Evolutionary conservation across 2,329 filamentous ascomycete species (phyloP), one percentile per base, ranked within the genome.

Genomic region (Coniella lustricola): DNA sequence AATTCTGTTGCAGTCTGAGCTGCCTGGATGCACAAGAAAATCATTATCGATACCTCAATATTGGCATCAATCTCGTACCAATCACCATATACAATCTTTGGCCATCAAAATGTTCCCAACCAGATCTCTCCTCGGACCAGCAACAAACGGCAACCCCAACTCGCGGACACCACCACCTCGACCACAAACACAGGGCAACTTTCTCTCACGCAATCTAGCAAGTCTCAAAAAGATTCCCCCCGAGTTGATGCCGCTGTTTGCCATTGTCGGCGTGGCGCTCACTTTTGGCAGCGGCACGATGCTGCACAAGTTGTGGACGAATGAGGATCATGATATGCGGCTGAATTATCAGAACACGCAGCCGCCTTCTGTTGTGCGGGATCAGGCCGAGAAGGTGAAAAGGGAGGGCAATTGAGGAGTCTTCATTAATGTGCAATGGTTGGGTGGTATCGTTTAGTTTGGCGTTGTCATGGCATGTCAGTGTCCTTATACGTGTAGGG

Each of bases 191-290:
- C 33, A 38, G 36, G 17, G 41, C 13, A 31, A 44, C 33, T 44
- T 44, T 8, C 33, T 36, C 33, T 17, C 18, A 3, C 42, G 42
- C 14, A 31, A 32, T 4, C 33, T 44, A n/a, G 16, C 14, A 1
- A 37, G 42, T 10, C n/a, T 44, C 17, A 44, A 21, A 14, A 44
- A 20, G 16, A 44, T 21, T 3, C 42, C 42, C 5, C 32, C 42
- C 4, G 42, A 44, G 21, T 20, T 44, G n/a, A 14, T 36, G n/a
- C 42, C 42, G n/a, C 42, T 44, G 32, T 44, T 36, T 10, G 17
- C 32, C 10, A 16, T 44, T 14, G 21, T 44, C 7, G 42, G 42
- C 13, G 14, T 25, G 13, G 42, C 32, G 14, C 33, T 44, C 14
- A n/a, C 17, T 14, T 44, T 44, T 12, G 42, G 16, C 33, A 10